Conservation (phyloP, 495 filamentous ascomycete species). For the Lasiosphaeria hispida region DNA sequence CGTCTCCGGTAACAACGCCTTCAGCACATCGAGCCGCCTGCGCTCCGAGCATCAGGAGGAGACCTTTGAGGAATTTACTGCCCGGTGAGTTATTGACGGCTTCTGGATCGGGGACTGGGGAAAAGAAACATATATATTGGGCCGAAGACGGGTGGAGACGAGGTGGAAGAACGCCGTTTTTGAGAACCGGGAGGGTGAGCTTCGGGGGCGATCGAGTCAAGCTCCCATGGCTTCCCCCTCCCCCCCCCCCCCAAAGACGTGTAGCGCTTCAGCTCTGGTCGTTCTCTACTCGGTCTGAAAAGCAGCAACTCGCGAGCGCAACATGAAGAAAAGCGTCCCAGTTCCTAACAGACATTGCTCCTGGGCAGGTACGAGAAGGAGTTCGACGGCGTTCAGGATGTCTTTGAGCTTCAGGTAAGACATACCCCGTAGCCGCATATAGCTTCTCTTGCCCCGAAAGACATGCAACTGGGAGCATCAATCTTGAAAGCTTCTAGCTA, state of each 20-base stretch:
- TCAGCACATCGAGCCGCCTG: constrained; percentile 64
- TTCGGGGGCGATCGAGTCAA: too few relatives aligned
- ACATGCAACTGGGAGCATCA: too few relatives aligned
- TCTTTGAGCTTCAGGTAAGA: constrained; percentile 98
- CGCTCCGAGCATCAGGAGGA: constrained; percentile 71
- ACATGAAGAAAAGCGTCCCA: not conserved
- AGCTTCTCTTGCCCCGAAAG: not conserved
- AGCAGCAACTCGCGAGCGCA: not conserved
- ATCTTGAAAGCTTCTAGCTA: constrained; percentile 4
- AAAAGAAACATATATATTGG: constrained; percentile 1
- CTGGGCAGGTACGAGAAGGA: constrained; percentile 91
- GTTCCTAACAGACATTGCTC: constrained; percentile 31
- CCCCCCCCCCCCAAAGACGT: too few relatives aligned
- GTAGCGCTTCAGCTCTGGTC: too few relatives aligned
- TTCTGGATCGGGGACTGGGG: not conserved
- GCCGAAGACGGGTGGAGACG: not conserved
- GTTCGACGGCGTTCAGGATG: constrained; percentile 95
- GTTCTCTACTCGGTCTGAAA: not conserved
- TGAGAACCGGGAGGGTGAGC: not conserved
- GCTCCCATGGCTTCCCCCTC: too few relatives aligned
- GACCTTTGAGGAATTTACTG: constrained; percentile 98
- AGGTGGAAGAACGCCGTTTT: too few relatives aligned
- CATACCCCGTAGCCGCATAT: not conserved
- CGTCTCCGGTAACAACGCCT: constrained; percentile 52
- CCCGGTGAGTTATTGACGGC: constrained; percentile 66